Conservation (phyloP, 768 basidiomycete species). For the Tephrocybe sp. region DNA sequence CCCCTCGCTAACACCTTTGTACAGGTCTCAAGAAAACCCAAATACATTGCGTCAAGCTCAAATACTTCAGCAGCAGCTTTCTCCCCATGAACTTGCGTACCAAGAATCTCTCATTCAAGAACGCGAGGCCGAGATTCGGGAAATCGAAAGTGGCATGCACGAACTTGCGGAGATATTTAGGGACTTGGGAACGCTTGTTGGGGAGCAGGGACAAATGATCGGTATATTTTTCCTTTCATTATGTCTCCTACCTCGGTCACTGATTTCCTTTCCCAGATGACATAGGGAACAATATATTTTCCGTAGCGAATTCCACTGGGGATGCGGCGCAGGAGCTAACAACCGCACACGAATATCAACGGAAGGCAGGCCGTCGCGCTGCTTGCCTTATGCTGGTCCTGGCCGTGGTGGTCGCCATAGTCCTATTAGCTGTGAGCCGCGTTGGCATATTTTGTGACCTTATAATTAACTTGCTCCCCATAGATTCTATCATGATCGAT, state of each 20-base stretch:
- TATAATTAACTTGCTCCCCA: neutral
- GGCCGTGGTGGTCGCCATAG: constrained; percentile 81
- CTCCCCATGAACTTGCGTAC: constrained; percentile 89
- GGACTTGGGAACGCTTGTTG: constrained; percentile 90
- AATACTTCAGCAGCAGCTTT: constrained; percentile 68
- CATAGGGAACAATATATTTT: constrained; percentile 90
- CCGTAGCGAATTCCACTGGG: constrained; percentile 77
- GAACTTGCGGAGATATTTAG: constrained; percentile 96
- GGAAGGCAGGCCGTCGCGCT: constrained; percentile 87
- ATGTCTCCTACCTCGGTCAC: neutral
- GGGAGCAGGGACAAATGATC: constrained; percentile 92
- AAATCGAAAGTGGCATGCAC: constrained; percentile 96
- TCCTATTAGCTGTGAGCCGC: constrained; percentile 83
- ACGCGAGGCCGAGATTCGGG: constrained; percentile 90
- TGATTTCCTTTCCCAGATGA: constrained; percentile 60
- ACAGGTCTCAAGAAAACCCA: constrained; percentile 35
- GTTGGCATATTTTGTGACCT: neutral
- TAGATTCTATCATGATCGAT: constrained; percentile 16
- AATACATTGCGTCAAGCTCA: constrained; percentile 69
- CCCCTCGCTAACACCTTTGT: constrained; percentile 10
- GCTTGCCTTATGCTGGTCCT: constrained; percentile 88
- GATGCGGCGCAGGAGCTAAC: constrained; percentile 84
- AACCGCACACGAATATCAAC: constrained; percentile 90
- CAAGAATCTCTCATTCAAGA: constrained; percentile 95
- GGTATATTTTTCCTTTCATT: constrained; percentile 50